Evolutionary conservation across 2,329 filamentous ascomycete species (phyloP).

Genomic region (Orbilia ellipsospora): DNA sequence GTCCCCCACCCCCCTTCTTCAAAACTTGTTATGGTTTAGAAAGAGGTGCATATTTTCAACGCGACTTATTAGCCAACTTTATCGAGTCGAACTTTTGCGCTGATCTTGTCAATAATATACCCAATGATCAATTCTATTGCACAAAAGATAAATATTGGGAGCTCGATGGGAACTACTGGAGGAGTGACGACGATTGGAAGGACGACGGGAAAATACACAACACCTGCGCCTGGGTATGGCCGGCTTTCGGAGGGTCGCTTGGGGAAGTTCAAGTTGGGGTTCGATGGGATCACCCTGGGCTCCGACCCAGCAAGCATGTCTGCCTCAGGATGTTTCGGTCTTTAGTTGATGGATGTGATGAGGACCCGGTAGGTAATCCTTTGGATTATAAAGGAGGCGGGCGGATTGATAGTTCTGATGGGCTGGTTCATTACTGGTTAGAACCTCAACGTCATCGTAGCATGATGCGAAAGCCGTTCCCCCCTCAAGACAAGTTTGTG

Average conservation of each 20-base stretch:
- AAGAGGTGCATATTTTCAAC: slow-evolving; percentile 4
- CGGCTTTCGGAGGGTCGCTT: too few relatives aligned
- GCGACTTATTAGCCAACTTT: neutral
- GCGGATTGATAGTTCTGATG: slow-evolving; percentile 3
- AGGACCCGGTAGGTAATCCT: neutral
- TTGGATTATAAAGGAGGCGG: slow-evolving; percentile 31
- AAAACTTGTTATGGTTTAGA: slow-evolving; percentile 15
- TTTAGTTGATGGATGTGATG: slow-evolving; percentile 20
- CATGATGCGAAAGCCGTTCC: slow-evolving; percentile 5
- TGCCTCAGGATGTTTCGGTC: too few relatives aligned
- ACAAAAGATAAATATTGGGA: neutral
- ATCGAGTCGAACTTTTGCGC: neutral
- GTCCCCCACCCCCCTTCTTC: neutral
- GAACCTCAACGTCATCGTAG: slow-evolving; percentile 11
- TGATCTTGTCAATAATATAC: neutral
- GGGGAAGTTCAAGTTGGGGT: too few relatives aligned
- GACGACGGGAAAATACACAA: too few relatives aligned
- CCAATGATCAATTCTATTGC: neutral
- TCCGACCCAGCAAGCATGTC: too few relatives aligned
- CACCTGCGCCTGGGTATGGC: too few relatives aligned
- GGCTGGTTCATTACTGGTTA: slow-evolving; percentile 17
- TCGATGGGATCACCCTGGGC: too few relatives aligned
- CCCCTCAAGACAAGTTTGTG: neutral
- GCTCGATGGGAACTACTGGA: slow-evolving; percentile 4
- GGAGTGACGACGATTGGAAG: too few relatives aligned